Evolutionary conservation across 2,329 filamentous ascomycete genomes (phyloP).

Genomic region (Phialophora tarda): DNA sequence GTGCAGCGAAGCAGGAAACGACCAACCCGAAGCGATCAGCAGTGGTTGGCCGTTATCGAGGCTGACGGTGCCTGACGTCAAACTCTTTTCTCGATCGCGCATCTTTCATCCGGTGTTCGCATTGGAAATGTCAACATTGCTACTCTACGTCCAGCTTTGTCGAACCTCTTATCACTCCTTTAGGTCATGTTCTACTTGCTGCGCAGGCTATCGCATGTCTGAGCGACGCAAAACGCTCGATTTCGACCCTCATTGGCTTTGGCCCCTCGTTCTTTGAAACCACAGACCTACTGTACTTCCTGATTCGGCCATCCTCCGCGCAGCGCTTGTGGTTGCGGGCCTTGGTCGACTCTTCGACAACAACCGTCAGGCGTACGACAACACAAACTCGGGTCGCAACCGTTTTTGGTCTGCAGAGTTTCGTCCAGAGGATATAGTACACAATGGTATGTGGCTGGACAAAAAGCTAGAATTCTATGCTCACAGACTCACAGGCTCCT

Average conservation of each 20-base stretch:
- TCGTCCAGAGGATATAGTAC: not conserved
- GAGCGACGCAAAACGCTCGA: not conserved
- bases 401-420: not conserved
- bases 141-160: not conserved
- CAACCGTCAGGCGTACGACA: not conserved
- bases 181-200: constrained; percentile 9
- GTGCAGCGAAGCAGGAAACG: not conserved
- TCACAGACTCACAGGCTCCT: constrained; percentile 25
- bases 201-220: constrained; percentile 2
- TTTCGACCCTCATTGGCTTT: not conserved
- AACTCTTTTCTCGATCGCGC: constrained; percentile 1
- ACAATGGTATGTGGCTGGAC: constrained; percentile 30
- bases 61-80: constrained; percentile 19
- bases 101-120: constrained; percentile 12
- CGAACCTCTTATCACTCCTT: constrained; percentile 5
- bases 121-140: constrained; percentile 16
- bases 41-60: constrained; percentile 9
- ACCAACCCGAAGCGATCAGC: not conserved
- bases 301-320: constrained; percentile 5
- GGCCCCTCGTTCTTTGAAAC: constrained; percentile 1
- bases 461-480: not conserved
- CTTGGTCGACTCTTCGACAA: not conserved
- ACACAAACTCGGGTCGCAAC: not conserved
- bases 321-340: constrained; percentile 8
- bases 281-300: constrained; percentile 1